Evolutionary conservation across 495 filamentous ascomycete species (phyloP).

Genomic region (Podospora didyma): DNA sequence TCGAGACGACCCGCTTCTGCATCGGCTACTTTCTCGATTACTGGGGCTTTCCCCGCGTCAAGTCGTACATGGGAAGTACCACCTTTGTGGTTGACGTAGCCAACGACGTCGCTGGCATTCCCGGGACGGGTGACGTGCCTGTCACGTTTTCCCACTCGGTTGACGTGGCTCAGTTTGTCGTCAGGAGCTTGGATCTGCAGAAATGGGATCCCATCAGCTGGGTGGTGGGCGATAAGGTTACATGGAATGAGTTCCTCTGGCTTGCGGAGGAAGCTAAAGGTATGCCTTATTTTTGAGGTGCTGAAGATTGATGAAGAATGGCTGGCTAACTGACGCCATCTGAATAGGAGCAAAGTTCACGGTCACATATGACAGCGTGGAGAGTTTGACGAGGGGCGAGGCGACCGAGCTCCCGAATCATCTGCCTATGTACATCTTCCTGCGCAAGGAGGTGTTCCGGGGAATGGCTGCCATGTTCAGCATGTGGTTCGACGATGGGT

Average conservation of each 20-base stretch:
- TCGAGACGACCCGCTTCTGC: slow-evolving; percentile 47
- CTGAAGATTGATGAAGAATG: background rate
- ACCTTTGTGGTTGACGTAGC: slow-evolving; percentile 45
- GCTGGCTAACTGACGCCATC: background rate
- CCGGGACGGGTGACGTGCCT: slow-evolving; percentile 44
- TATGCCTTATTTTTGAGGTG: slow-evolving; percentile 16
- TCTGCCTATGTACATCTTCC: slow-evolving; percentile 21
- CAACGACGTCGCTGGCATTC: slow-evolving; percentile 46
- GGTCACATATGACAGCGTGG: slow-evolving; percentile 44
- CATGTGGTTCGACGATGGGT: slow-evolving; percentile 22
- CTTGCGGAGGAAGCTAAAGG: slow-evolving; percentile 45
- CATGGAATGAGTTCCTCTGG: slow-evolving; percentile 42
- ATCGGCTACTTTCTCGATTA: slow-evolving; percentile 54
- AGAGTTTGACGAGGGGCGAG: slow-evolving; percentile 42
- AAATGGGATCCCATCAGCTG: slow-evolving; percentile 42
- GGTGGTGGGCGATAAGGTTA: slow-evolving; percentile 44
- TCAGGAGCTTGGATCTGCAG: slow-evolving; percentile 39
- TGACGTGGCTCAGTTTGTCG: slow-evolving; percentile 49
- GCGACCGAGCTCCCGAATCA: slow-evolving; percentile 44
- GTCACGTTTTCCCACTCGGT: slow-evolving; percentile 50
- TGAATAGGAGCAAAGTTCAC: slow-evolving; percentile 44
- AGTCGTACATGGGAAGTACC: slow-evolving; percentile 37
- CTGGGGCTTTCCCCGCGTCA: slow-evolving; percentile 44
- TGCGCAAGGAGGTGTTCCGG: slow-evolving; percentile 34
- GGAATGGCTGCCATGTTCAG: slow-evolving; percentile 30